Conservation (phyloP, 179 eudicot genomes). For the Actinidia chinensis region DNA sequence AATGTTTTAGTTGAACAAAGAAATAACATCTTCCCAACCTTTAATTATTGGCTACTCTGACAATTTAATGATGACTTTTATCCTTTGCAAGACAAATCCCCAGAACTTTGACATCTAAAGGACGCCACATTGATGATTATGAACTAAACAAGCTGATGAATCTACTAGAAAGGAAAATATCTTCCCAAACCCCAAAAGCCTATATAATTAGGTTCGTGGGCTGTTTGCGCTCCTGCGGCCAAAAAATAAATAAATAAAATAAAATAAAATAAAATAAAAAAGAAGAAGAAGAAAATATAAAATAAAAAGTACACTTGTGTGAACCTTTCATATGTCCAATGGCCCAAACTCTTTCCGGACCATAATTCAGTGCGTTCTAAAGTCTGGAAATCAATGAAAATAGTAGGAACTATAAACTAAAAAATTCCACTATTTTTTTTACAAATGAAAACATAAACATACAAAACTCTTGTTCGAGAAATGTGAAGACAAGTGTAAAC, state of each 20-base stretch:
- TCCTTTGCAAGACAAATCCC: neutral
- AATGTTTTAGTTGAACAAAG: neutral
- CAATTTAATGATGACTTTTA: conserved; percentile 1
- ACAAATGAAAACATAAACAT: too few species aligned
- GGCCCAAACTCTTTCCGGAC: conserved; percentile 98
- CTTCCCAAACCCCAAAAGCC: neutral
- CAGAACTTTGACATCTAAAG: neutral
- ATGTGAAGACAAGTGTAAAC: too few species aligned
- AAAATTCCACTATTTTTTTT: too few species aligned
- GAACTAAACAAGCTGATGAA: conserved; percentile 10
- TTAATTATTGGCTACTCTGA: neutral
- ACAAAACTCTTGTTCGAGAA: too few species aligned
- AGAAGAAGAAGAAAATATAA: neutral
- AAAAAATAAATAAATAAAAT: too few species aligned
- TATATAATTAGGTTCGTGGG: too few species aligned
- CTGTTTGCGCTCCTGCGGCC: too few species aligned
- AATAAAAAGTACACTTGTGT: conserved; percentile 49
- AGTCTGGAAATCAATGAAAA: conserved; percentile 44
- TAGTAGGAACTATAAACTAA: too few species aligned
- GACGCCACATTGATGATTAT: neutral
- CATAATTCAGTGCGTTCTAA: conserved; percentile 88
- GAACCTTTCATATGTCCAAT: conserved; percentile 82
- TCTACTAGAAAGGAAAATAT: neutral
- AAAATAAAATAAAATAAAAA: too few species aligned
- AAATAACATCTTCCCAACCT: neutral